phyloP scores from a whole-genome alignment of 2,329 filamentous ascomycete genomes.

The Botrytis sinoallii region DNA sequence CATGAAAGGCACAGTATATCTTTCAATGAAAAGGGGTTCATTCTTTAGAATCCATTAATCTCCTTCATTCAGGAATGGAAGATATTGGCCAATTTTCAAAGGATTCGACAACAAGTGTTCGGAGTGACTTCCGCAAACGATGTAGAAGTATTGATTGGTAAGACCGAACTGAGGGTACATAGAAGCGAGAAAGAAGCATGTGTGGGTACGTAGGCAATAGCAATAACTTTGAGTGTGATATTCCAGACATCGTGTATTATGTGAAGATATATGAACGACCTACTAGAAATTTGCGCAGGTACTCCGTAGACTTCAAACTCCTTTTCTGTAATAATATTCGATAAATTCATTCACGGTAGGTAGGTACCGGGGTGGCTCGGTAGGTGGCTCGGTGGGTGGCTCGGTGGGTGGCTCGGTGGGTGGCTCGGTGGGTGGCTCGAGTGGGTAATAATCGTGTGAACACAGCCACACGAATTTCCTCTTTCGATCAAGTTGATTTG shows the following conservation, averaged over 20 bases:
- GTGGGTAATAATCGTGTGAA: not conserved
- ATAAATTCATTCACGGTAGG: not conserved
- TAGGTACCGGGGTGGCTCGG: not conserved
- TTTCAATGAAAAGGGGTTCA: not conserved
- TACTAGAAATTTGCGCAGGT: too few species aligned
- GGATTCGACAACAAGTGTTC: not conserved
- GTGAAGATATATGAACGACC: not conserved
- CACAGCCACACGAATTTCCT: slow-evolving; percentile 7
- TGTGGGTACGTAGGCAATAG: not conserved
- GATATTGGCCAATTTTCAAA: not conserved
- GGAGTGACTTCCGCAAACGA: not conserved
- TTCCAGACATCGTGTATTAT: not conserved
- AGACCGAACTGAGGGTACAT: not conserved
- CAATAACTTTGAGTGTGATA: not conserved
- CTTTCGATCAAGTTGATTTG: not conserved
- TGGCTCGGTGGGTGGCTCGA: not conserved
- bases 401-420: not conserved
- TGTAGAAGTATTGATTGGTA: not conserved
- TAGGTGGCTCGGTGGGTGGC: not conserved
- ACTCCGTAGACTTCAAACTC: not conserved
- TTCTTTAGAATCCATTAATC: not conserved
- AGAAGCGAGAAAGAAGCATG: not conserved
- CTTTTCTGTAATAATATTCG: not conserved
- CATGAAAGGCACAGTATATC: too few species aligned
- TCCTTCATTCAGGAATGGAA: not conserved